Evolutionary conservation across 1,284 basidiomycete species (phyloP).

Genomic region (Ceratobasidium papillatum): DNA sequence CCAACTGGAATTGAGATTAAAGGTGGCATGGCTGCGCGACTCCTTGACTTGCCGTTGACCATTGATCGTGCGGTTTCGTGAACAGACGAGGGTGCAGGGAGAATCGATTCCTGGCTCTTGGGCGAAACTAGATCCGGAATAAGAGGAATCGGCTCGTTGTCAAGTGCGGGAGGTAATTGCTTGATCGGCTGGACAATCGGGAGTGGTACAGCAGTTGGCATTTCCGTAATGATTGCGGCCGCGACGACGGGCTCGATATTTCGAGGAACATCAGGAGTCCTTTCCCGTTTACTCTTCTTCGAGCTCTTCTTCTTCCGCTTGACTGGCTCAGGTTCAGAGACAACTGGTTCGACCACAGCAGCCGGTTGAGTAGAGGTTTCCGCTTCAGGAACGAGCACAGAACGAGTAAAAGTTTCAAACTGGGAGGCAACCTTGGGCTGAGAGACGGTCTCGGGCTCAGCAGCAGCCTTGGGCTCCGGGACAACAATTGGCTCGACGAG

Average conservation of each 20-base stretch:
- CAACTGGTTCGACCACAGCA: background rate
- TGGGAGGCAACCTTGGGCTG: background rate
- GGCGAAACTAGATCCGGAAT: background rate
- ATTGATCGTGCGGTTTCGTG: background rate
- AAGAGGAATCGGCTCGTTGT: background rate
- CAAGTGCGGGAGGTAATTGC: background rate
- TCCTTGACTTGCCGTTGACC: background rate
- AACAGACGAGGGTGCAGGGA: background rate
- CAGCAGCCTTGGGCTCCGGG: background rate
- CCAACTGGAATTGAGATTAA: conserved; percentile 27
- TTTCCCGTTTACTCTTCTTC: conserved; percentile 26
- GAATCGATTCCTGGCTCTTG: background rate
- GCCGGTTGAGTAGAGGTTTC: background rate
- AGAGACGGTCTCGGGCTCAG: background rate
- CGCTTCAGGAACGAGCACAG: background rate
- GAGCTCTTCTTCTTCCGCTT: conserved; percentile 15
- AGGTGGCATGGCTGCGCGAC: conserved; percentile 25
- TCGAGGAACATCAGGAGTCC: conserved; percentile 6
- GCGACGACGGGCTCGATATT: conserved; percentile 5
- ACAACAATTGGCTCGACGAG: background rate
- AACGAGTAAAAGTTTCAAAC: background rate
- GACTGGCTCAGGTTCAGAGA: background rate
- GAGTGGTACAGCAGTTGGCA: background rate
- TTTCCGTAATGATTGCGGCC: background rate
- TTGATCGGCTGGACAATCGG: background rate